Conservation (phyloP, 2,329 filamentous ascomycete species). For the Trichophyton rubrum region DNA sequence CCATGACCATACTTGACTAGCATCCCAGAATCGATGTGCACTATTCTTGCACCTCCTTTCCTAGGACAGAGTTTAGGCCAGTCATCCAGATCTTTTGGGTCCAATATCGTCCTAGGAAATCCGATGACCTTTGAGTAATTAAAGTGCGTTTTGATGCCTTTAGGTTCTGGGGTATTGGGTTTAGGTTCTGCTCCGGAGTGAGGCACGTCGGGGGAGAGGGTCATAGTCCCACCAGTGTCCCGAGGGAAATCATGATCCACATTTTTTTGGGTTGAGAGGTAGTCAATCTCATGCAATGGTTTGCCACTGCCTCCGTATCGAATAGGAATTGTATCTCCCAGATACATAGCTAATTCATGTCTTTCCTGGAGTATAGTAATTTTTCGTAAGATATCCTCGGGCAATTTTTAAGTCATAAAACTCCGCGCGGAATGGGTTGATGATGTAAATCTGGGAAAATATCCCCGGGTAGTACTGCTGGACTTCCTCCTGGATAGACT, state of each 20-base stretch:
- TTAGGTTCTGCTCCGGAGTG: neutral
- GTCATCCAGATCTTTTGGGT: slow-evolving; percentile 8
- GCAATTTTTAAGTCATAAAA: neutral
- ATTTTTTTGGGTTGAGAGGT: neutral
- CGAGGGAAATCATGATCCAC: neutral
- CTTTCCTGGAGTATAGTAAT: neutral
- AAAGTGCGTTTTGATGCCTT: neutral
- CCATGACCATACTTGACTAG: slow-evolving; percentile 9
- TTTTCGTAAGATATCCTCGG: neutral
- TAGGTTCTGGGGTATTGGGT: neutral
- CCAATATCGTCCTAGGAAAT: slow-evolving; percentile 1
- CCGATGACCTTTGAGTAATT: slow-evolving; percentile 5
- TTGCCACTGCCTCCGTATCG: slow-evolving; percentile 5
- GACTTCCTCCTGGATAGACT: neutral
- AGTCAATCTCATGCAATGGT: neutral
- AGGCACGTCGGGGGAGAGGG: neutral
- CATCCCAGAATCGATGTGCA: slow-evolving; percentile 1
- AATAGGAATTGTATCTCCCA: neutral
- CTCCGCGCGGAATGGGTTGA: neutral
- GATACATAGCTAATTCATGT: neutral
- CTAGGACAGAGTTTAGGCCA: neutral
- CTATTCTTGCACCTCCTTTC: slow-evolving; percentile 3
- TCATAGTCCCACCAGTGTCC: neutral
- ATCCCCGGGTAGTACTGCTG: neutral
- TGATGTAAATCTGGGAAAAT: neutral